Conservation (phyloP, 1,284 basidiomycete genomes). For the Moniliella sp. region DNA sequence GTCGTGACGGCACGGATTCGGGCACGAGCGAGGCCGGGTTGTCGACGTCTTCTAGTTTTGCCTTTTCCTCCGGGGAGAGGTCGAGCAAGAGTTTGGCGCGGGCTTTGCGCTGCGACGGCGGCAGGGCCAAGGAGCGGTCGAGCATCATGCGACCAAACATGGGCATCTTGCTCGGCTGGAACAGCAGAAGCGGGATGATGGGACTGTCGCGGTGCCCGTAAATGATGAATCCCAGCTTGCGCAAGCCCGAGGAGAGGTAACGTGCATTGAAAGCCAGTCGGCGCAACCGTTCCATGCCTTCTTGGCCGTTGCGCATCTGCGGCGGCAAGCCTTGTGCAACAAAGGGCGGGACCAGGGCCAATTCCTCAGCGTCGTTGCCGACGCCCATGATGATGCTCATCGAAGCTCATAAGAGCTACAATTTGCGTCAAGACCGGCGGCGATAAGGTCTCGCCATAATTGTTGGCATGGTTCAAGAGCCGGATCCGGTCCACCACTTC, state of each 20-base stretch:
- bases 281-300: conserved; percentile 59
- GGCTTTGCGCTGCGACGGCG: conserved; percentile 19
- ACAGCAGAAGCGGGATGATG: conserved; percentile 75
- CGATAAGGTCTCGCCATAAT: conserved; percentile 73
- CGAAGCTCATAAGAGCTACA: conserved; percentile 59
- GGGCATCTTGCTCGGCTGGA: conserved; percentile 49
- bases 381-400: conserved; percentile 88
- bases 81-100: conserved; percentile 8
- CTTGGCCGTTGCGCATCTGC: conserved; percentile 34
- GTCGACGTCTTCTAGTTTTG: conserved; percentile 11
- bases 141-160: conserved; percentile 29
- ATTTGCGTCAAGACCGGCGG: conserved; percentile 79
- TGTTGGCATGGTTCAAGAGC: conserved; percentile 56
- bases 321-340: conserved; percentile 18
- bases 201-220: conserved; percentile 79
- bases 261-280: conserved; percentile 84
- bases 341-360: conserved; percentile 23
- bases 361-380: conserved; percentile 14
- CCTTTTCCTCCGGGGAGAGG: conserved; percentile 8
- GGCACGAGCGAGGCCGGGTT: conserved; percentile 6
- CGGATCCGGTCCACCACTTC: conserved; percentile 59
- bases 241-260: conserved; percentile 66
- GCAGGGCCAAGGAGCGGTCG: conserved; percentile 14
- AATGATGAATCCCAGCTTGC: conserved; percentile 86
- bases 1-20: conserved; percentile 6